Conservation (phyloP, 441 rosid genomes). For the Populus hybrid region DNA sequence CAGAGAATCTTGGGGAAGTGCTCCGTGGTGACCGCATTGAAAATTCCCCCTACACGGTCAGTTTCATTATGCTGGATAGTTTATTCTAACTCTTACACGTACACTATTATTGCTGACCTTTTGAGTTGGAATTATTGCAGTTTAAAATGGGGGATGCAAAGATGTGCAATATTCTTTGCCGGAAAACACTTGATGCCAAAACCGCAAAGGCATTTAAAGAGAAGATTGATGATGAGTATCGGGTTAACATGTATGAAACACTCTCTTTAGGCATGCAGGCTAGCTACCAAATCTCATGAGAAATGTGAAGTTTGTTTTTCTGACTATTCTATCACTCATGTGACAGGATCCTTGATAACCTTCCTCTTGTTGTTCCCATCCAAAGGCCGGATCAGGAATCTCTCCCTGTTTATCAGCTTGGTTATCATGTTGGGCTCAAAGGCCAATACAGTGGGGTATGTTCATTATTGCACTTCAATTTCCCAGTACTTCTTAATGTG, state of each 20-base stretch:
- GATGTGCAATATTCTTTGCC: slow-evolving; percentile 74
- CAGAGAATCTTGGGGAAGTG: slow-evolving; percentile 97
- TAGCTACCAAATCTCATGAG: not conserved
- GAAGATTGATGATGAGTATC: slow-evolving; percentile 83
- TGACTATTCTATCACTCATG: slow-evolving; percentile 13
- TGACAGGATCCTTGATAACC: slow-evolving; percentile 94
- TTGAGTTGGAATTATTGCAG: slow-evolving; percentile 38
- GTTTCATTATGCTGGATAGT: slow-evolving; percentile 17
- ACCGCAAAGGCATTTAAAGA: slow-evolving; percentile 68
- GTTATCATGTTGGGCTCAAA: slow-evolving; percentile 75
- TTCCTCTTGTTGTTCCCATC: slow-evolving; percentile 80
- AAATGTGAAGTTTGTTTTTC: not conserved
- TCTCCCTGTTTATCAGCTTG: slow-evolving; percentile 70
- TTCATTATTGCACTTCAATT: slow-evolving; percentile 1
- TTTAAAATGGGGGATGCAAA: slow-evolving; percentile 88
- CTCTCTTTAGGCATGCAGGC: not conserved
- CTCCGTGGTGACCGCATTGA: slow-evolving; percentile 96
- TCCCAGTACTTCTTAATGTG: slow-evolving; percentile 2
- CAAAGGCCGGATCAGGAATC: slow-evolving; percentile 59
- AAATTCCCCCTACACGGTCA: slow-evolving; percentile 84
- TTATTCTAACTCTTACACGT: not conserved
- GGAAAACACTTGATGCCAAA: slow-evolving; percentile 50
- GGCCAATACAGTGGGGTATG: slow-evolving; percentile 78
- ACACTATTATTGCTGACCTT: not conserved
- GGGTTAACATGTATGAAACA: slow-evolving; percentile 79